Base-by-base conservation (phyloP, 306 rosid species). In the Trifolium pratense region DNA sequence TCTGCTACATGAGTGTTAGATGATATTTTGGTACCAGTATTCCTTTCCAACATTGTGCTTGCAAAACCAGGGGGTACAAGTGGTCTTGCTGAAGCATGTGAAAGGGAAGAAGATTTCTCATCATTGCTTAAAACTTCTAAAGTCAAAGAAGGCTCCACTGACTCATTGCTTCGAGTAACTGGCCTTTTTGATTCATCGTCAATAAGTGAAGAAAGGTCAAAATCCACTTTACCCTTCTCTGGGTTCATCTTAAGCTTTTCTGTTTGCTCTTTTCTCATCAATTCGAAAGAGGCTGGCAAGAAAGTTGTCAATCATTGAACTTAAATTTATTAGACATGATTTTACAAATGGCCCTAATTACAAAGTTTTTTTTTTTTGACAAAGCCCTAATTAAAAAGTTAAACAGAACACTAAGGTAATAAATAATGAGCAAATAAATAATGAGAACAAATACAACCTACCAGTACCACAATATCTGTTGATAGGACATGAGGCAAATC, bases 221-320 rank as follows among this genome's bases (percentile, higher is more conserved):
- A 94, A 18, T 62, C 79, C 29, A 63, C 82, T 78, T 81, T 87
- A 67, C 59, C 80, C 85, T 86, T 91, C 48, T 73, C 91, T 15
- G 81, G 87, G 72, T 83, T 84, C 84, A 74, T 76, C 73, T 85
- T 93, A 67, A 82, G 85, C 72, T 85, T 87, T 60, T 91, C 15
- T 88, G 97, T 36, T 90, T 91, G 99, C 68, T 94, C 97, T 89
- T 87, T 89, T 87, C 99, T 89, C 99, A 94, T 94, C 75, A 81
- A 78, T 76, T 94, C 99, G 81, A 94, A 94, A 49, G 88, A 80
- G 78, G 81, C 99, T 94, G 88, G 68, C 66, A 82, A 78, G 66
- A 81, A 81, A 82, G 74, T 78, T 55, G 55, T 60, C 74, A 75
- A 68, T 60, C 39, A 49, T 71, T 77, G 71, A 79, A 43, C 60